phyloP scores from a whole-genome alignment of 768 basidiomycete genomes.

The Termitomyces sp. region DNA sequence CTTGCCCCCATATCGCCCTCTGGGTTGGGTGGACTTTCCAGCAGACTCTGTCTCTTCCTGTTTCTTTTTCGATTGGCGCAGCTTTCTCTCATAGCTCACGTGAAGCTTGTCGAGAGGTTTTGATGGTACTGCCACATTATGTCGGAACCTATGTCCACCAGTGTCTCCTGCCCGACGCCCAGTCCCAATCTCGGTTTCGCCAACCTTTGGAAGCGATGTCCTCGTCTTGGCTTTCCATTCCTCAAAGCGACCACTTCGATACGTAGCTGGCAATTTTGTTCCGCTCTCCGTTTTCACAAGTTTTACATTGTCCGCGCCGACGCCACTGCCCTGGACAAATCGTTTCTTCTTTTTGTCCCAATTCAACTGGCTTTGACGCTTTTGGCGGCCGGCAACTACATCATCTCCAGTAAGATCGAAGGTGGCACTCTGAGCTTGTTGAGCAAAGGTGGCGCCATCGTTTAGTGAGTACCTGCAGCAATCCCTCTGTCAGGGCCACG shows the following conservation, averaged over 20 bases:
- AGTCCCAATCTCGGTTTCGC: constrained; percentile 64
- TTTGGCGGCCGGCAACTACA: constrained; percentile 49
- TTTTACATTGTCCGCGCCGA: constrained; percentile 90
- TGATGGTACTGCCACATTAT: constrained; percentile 54
- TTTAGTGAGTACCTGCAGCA: constrained; percentile 72
- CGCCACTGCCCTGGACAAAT: constrained; percentile 81
- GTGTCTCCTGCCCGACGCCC: constrained; percentile 28
- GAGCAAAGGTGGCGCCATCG: constrained; percentile 83
- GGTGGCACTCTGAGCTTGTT: constrained; percentile 72
- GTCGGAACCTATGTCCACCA: constrained; percentile 65
- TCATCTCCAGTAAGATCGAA: constrained; percentile 87
- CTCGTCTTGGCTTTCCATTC: constrained; percentile 88
- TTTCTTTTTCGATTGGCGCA: constrained; percentile 54
- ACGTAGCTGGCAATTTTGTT: constrained; percentile 83
- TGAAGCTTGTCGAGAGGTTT: constrained; percentile 76
- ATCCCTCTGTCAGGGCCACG: background rate
- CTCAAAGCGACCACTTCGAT: constrained; percentile 89
- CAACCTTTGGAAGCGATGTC: constrained; percentile 70
- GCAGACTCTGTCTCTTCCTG: constrained; percentile 22
- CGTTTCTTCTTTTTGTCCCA: constrained; percentile 99
- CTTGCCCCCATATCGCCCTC: constrained; percentile 54
- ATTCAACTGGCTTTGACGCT: constrained; percentile 58
- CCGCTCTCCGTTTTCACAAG: constrained; percentile 92
- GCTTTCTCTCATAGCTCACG: constrained; percentile 70
- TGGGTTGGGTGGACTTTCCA: constrained; percentile 25